Evolutionary conservation across 108 stramenopile species (phyloP).

Genomic region (Fragilaria crotonensis): DNA sequence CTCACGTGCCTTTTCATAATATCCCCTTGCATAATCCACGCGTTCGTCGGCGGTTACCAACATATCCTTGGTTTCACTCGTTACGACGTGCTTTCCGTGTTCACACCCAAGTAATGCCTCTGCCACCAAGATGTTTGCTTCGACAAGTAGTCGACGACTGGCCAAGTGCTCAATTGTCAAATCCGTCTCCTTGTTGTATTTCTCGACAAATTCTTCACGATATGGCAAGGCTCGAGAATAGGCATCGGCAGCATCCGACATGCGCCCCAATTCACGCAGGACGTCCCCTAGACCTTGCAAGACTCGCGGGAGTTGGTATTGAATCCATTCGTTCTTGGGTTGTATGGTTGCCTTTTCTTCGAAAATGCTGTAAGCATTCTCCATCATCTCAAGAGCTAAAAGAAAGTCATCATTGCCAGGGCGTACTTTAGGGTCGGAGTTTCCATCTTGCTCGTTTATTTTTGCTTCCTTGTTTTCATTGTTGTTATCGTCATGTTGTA

Average conservation of each 20-base stretch:
- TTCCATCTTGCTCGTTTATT: slow-evolving; percentile 1
- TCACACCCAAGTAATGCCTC: slow-evolving; percentile 67
- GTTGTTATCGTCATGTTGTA: neutral
- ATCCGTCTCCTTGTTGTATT: slow-evolving; percentile 2
- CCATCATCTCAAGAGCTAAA: slow-evolving; percentile 77
- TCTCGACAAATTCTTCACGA: slow-evolving; percentile 32
- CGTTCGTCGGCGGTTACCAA: slow-evolving; percentile 56
- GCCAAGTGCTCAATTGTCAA: slow-evolving; percentile 32
- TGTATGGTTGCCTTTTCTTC: slow-evolving; percentile 11
- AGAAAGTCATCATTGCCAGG: slow-evolving; percentile 16
- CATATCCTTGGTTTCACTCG: slow-evolving; percentile 39
- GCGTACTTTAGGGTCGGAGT: slow-evolving; percentile 8
- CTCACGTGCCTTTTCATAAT: slow-evolving; percentile 70
- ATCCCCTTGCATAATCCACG: slow-evolving; percentile 55
- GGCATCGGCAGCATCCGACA: slow-evolving; percentile 70
- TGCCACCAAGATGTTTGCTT: slow-evolving; percentile 59
- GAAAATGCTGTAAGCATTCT: slow-evolving; percentile 52
- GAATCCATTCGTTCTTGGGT: slow-evolving; percentile 29
- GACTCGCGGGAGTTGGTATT: slow-evolving; percentile 54
- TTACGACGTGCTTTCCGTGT: slow-evolving; percentile 49
- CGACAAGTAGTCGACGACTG: slow-evolving; percentile 43
- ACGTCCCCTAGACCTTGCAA: slow-evolving; percentile 65
- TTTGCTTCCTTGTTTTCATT: slow-evolving; percentile 1
- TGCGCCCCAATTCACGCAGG: slow-evolving; percentile 29
- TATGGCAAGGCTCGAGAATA: slow-evolving; percentile 59